Evolutionary conservation across 805 yeast species (phyloP).

Genomic region (Schizosaccharomyces octosporus): DNA sequence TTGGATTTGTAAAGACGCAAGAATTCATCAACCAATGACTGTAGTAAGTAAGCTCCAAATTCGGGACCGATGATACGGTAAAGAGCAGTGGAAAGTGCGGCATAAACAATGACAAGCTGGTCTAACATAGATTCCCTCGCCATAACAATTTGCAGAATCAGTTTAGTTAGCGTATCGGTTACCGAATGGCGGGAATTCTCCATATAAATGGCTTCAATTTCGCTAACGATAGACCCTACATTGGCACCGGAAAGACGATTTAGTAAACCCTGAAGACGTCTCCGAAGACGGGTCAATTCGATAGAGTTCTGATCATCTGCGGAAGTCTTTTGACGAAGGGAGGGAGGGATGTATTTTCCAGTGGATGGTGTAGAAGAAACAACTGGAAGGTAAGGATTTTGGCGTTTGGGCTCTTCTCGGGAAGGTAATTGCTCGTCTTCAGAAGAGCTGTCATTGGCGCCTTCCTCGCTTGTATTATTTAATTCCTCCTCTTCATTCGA

Average conservation of each 20-base stretch:
- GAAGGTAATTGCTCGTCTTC: not conserved
- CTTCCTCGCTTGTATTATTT: slow-evolving; percentile 12
- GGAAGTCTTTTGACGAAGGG: slow-evolving; percentile 31
- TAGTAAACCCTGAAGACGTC: slow-evolving; percentile 54
- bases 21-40: slow-evolving; percentile 51
- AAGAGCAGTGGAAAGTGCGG: slow-evolving; percentile 49
- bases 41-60: slow-evolving; percentile 70
- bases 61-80: slow-evolving; percentile 65
- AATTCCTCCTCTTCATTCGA: slow-evolving; percentile 11
- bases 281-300: slow-evolving; percentile 26
- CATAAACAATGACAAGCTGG: slow-evolving; percentile 53
- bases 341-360: slow-evolving; percentile 60
- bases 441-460: slow-evolving; percentile 20
- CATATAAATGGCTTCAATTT: slow-evolving; percentile 37
- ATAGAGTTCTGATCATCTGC: slow-evolving; percentile 20
- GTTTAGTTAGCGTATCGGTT: slow-evolving; percentile 38
- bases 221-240: slow-evolving; percentile 40
- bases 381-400: slow-evolving; percentile 1
- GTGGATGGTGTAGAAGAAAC: slow-evolving; percentile 17
- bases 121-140: slow-evolving; percentile 48
- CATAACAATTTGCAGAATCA: slow-evolving; percentile 38
- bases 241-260: slow-evolving; percentile 82
- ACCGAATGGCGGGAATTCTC: slow-evolving; percentile 59
- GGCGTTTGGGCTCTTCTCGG: slow-evolving; percentile 24
- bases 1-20: slow-evolving; percentile 11